Evolutionary conservation across 257 asterid species (phyloP), one percentile per base, ranked within the genome.

Genomic region (Ocimum tenuiflorum): DNA sequence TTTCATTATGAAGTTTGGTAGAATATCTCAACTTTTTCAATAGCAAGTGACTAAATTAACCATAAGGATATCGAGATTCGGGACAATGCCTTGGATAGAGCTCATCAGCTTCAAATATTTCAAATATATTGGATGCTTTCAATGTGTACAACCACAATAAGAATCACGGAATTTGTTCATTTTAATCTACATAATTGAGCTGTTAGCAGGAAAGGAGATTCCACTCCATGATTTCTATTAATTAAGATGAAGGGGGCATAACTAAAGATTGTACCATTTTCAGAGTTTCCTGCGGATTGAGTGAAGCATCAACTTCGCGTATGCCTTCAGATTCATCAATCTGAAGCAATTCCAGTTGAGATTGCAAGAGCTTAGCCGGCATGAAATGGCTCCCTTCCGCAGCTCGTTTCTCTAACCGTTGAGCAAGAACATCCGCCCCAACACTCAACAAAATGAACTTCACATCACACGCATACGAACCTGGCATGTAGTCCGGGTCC

Each of bases 281-380:
- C 22, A 92, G 69, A 67, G 89, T 88, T 50, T 71, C 43, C 5
- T 56, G 78, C 61, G 97, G 95, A 45, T 78, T 80, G 20, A 59
- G 20, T 8, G 96, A 81, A 54, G 90, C 96, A 78, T 89, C 96
- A 23, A 89, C 88, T 81, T 74, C 77, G 29, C 74, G 42, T 56
- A 92, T 83, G 13, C 88, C 88, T 81, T 92, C 97, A 27, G 81
- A 76, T 74, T 89, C 96, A 74, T 89, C 95, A 12, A 89, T 73
- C 73, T 86, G 86, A 20, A 92, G 91, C 76, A 76, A 82, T 64
- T 86, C 91, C 39, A 92, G 75, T 67, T 92, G 99, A 24, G 94
- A 87, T 62, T 83, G 86, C 85, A 92, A 80, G 41, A 92, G 90
- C 29, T 66, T 78, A 29, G 88, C 75, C 2, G 95, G 95, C 99